A percentile compares a stretch with the other conserved stretches of the same genome.
phyloP scores from a whole-genome alignment of 352 stramenopile genomes.

The Phytophthora palmivora region DNA sequence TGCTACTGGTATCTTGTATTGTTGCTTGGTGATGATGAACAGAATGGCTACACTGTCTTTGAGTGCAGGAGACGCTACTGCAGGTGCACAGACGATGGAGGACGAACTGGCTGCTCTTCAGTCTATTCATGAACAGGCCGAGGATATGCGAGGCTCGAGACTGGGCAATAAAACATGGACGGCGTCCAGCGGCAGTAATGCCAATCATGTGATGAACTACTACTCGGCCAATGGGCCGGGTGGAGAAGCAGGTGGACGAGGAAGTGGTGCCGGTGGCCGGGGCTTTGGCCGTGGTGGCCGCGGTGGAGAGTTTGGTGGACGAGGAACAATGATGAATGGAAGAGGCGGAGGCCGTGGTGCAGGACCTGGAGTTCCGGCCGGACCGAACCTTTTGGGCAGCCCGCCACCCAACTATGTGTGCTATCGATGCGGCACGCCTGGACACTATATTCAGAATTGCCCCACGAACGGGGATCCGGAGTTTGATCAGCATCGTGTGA shows the following conservation, averaged over 20 bases:
- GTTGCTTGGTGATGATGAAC: conserved; percentile 11
- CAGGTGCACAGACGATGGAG: conserved; percentile 83
- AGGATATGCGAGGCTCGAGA: conserved; percentile 78
- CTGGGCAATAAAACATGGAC: conserved; percentile 90
- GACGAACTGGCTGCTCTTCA: conserved; percentile 84
- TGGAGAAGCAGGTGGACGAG: conserved; percentile 45
- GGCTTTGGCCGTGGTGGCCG: conserved; percentile 56
- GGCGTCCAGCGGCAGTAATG: conserved; percentile 74
- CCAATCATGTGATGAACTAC: conserved; percentile 83
- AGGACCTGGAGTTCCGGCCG: conserved; percentile 25
- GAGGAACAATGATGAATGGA: conserved; percentile 57
- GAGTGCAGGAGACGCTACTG: conserved; percentile 21
- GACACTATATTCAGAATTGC: conserved; percentile 91
- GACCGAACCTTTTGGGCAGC: conserved; percentile 47
- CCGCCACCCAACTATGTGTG: conserved; percentile 88
- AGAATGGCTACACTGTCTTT: conserved; percentile 41
- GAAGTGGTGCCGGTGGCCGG: conserved; percentile 44
- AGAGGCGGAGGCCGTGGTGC: conserved; percentile 44
- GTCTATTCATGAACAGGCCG: conserved; percentile 86
- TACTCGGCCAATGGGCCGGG: conserved; percentile 53
- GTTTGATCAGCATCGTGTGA: conserved; percentile 89
- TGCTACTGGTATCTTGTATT: conserved; percentile 7
- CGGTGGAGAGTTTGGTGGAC: conserved; percentile 49
- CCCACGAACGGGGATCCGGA: conserved; percentile 89
- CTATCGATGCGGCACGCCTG: conserved; percentile 83